A percentile compares a stretch with the other conserved stretches of the same genome.
Evolutionary conservation across 2,329 filamentous ascomycete genomes (phyloP).

Genomic region (Aureobasidium sp.): DNA sequence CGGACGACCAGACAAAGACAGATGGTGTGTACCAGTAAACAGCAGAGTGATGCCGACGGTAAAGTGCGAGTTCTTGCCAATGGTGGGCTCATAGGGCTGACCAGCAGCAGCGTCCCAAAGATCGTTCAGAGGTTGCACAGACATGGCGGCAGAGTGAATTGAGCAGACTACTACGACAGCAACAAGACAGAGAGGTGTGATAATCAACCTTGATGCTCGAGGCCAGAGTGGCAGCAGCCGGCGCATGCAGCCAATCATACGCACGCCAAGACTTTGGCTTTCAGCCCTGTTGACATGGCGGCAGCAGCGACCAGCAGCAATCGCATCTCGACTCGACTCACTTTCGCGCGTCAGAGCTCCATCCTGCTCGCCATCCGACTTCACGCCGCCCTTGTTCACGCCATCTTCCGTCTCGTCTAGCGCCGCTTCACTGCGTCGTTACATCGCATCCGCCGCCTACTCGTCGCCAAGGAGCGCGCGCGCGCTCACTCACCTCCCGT

Average conservation of each 20-base stretch:
- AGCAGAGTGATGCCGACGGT: slow-evolving; percentile 70
- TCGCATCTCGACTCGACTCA: background rate
- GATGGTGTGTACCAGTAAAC: slow-evolving; percentile 47
- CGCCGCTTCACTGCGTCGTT: slow-evolving; percentile 16
- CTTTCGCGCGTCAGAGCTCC: background rate
- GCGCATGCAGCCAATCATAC: background rate
- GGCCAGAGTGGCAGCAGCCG: slow-evolving; percentile 7
- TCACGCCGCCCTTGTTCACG: background rate
- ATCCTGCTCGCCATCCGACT: background rate
- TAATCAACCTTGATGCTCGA: background rate
- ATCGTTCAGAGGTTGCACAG: slow-evolving; percentile 70
- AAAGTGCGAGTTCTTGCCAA: slow-evolving; percentile 82
- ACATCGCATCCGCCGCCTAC: background rate
- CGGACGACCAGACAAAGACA: background rate
- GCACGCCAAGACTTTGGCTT: slow-evolving; percentile 1
- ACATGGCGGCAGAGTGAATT: slow-evolving; percentile 47
- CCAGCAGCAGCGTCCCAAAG: slow-evolving; percentile 89
- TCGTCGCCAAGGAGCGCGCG: slow-evolving; percentile 4
- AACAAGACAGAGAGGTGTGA: background rate
- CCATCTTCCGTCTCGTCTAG: slow-evolving; percentile 2
- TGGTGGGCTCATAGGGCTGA: slow-evolving; percentile 72
- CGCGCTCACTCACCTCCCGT: background rate
- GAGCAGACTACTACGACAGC: background rate
- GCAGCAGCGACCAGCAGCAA: background rate
- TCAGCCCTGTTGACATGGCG: background rate